Evolutionary conservation across 2,329 filamentous ascomycete species (phyloP), one percentile per base, ranked within the genome.

Genomic region (Fusarium napiforme): DNA sequence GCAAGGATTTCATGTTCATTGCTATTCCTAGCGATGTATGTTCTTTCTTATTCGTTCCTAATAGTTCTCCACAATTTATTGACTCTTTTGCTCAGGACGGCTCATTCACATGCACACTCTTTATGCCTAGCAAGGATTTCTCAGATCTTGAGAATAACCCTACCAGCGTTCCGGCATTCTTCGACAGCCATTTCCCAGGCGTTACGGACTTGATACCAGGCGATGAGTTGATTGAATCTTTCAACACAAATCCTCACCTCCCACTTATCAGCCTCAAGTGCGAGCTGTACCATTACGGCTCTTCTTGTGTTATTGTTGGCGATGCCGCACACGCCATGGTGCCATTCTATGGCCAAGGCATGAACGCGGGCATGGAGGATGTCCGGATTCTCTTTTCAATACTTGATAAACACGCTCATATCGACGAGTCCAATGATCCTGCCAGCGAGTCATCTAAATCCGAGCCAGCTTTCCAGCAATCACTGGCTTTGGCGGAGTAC

Each of bases 271-370:
- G 90, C 80, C 93, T 99, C 79, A 98, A 97, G 83, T 98, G 95
- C 84, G 89, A 89, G 23, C 96, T 96, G 0, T 93, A 98, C 82
- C 94, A 97, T 84, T 94, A 90, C 84, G 86, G 84, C 56, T 90
- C 90, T 30, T 93, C 91, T 1, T 94, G 89, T 37, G 94, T 97
- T 67, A 94, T 99, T 55, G 81, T 99, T 40, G 96, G 96, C 66
- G 96, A 99, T 80, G 95, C 96, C 12, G 95, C 96, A 0, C 96
- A 99, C 81, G 96, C 97, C 64, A 98, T 99, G 92, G 95, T 99
- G 0, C 96, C 96, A 0, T 99, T 99, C 83, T 99, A 98, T 81
- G 96, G 96, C 0, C 96, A 99, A 82, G 96, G 96, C 42, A 97
- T 99, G 91, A 99, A 99, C 79, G 93, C 96, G 1, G 96, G 96